Evolutionary conservation across 139 green algal genomes (phyloP), one percentile per base, ranked within the genome.

Genomic region (Chlorella sp.): DNA sequence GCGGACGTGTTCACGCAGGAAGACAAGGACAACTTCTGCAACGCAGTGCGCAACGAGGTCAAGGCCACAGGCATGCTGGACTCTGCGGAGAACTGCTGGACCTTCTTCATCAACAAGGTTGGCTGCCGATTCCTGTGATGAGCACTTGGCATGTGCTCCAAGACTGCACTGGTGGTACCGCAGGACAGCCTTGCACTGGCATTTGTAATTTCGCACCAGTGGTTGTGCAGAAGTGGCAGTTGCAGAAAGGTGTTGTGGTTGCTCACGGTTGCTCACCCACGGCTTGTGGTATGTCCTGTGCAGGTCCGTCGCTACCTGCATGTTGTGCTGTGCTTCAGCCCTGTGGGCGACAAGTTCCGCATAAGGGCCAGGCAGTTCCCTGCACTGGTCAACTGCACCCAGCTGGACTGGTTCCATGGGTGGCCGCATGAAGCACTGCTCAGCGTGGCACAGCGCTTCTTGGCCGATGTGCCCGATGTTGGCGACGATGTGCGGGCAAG

Each of bases 71-170:
- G 92, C 31, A 71, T 94, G n/a, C 69, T 95, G 27, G 93, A 97
- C 74, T 93, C 88, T 0, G 64, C 77, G 2, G 91, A 94, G 29
- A 91, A 90, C 73, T 88, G 84, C 71, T 97, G 90, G 90, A 82
- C 93, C 49, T 96, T 92, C 76, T 95, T 97, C 80, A 93, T 95
- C 49, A 80, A 93, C 65, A 93, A 93, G 81, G n/a, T n/a, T n/a
- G n/a, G n/a, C n/a, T n/a, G n/a, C n/a, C n/a, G n/a, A n/a, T n/a
- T n/a, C n/a, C n/a, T n/a, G n/a, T n/a, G n/a, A n/a, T n/a, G n/a
- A n/a, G n/a, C n/a, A n/a, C n/a, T n/a, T n/a, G n/a, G n/a, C n/a
- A n/a, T n/a, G n/a, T n/a, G n/a, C n/a, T n/a, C n/a, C n/a, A n/a
- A n/a, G n/a, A n/a, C n/a, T n/a, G n/a, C n/a, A n/a, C n/a, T n/a